These are phyloP conservation scores for Termitomyces eurrhizus DNA, from an alignment of 768 basidiomycete genomes.

Conservation along the genomic window DNA sequence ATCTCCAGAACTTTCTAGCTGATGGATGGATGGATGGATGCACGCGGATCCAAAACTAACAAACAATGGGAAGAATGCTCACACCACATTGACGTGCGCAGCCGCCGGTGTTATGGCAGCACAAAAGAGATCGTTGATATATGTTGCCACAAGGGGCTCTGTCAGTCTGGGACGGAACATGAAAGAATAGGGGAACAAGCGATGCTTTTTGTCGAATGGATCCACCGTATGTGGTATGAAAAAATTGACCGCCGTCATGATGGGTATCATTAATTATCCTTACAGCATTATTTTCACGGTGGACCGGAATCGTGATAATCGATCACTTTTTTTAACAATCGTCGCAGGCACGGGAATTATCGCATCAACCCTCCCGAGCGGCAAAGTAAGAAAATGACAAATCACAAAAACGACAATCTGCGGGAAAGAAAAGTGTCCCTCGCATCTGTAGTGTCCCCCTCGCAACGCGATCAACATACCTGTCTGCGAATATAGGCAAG, in stretches of 20 bases:
- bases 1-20: not conserved
- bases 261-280: not conserved
- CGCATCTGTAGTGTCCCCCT: too few relatives aligned
- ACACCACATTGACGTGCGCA: not conserved
- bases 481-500: not conserved
- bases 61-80: not conserved
- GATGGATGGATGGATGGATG: not conserved
- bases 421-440: too few relatives aligned
- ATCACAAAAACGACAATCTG: not conserved
- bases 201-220: not conserved
- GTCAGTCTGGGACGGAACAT: not conserved
- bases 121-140: not conserved
- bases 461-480: too few relatives aligned
- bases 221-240: not conserved
- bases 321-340: not conserved
- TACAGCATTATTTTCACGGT: not conserved
- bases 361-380: too few relatives aligned
- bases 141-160: too few relatives aligned
- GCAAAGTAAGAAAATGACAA: not conserved
- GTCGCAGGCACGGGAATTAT: not conserved
- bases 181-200: not conserved
- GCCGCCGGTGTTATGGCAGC: not conserved
- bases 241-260: not conserved
- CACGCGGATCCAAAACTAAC: not conserved
- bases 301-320: not conserved